Conservation (phyloP, 352 stramenopile species). For the Lagenidium giganteum region DNA sequence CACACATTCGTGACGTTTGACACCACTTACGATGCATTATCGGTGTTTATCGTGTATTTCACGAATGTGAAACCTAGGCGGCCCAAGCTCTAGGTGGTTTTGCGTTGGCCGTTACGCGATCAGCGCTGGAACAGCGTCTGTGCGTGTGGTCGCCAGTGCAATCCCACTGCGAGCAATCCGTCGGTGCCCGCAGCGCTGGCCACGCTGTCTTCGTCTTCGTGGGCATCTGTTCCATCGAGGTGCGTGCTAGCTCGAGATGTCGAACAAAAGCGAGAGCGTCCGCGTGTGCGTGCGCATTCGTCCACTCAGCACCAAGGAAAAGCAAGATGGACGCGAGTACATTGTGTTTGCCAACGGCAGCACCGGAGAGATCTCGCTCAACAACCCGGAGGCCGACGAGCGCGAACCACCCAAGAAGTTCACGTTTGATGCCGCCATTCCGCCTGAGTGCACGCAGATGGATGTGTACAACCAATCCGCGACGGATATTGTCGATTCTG, state of each 20-base stretch:
- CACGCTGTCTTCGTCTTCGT: too few relatives aligned
- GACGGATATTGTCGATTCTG: conserved; percentile 89
- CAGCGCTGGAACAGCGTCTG: too few relatives aligned
- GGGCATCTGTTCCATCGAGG: too few relatives aligned
- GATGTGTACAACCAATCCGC: conserved; percentile 90
- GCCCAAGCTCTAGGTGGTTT: too few relatives aligned
- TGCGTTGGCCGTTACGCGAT: too few relatives aligned
- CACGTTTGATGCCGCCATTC: conserved; percentile 94
- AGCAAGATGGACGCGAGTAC: conserved; percentile 81
- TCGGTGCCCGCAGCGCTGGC: too few relatives aligned
- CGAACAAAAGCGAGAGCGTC: conserved; percentile 75
- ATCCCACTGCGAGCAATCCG: too few relatives aligned
- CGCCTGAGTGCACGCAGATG: conserved; percentile 69
- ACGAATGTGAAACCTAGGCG: too few relatives aligned
- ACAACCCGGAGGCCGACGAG: conserved; percentile 73
- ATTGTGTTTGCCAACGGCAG: conserved; percentile 78
- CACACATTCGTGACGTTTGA: too few relatives aligned
- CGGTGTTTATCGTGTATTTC: too few relatives aligned
- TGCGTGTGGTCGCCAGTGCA: too few relatives aligned
- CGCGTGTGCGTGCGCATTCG: conserved; percentile 92
- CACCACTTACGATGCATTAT: too few relatives aligned
- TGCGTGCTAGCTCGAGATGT: conserved; percentile 16
- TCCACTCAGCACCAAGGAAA: conserved; percentile 90
- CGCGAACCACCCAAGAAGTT: conserved; percentile 90
- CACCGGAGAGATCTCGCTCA: conserved; percentile 80